Percentiles rank a stretch among this genome's conserved stretches.
Conservation (phyloP, 106 monocot genomes). For the Dendrobium officinale region DNA sequence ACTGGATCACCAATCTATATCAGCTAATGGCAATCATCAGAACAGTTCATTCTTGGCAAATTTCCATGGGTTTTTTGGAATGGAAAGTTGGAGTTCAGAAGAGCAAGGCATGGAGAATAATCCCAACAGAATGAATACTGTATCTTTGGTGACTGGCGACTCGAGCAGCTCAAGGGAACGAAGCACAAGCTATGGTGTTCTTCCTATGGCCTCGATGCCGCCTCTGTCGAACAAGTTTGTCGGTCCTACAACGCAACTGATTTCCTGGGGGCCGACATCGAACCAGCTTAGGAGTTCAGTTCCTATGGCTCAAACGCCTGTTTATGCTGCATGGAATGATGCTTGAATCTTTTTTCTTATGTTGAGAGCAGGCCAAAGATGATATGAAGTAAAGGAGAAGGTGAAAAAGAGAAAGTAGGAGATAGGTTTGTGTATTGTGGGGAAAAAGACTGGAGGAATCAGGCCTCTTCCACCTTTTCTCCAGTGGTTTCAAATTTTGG, state of each 20-base stretch:
- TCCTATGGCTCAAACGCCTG: constrained; percentile 5
- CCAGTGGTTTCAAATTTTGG: constrained; percentile 8
- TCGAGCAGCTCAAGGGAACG: not conserved
- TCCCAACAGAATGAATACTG: not conserved
- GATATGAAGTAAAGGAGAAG: not conserved
- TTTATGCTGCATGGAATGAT: constrained; percentile 20
- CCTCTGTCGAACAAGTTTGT: too few relatives aligned
- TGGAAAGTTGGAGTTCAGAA: not conserved
- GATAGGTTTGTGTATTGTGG: not conserved
- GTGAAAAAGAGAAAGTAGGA: not conserved
- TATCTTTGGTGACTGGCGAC: not conserved
- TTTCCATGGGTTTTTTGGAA: constrained; percentile 2
- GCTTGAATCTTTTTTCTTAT: constrained; percentile 1
- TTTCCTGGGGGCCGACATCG: not conserved
- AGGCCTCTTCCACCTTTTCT: not conserved
- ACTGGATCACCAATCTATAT: not conserved
- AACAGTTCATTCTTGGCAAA: not conserved
- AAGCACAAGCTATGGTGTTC: not conserved
- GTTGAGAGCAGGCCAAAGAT: not conserved
- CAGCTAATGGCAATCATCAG: not conserved
- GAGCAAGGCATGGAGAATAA: not conserved
- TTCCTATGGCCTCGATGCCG: not conserved
- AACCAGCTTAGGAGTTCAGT: not conserved
- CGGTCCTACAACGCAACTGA: not conserved
- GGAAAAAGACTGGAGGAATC: constrained; percentile 2